These are phyloP conservation scores for Danielia reshetovae DNA, from an alignment of 805 yeast species.

Conservation along the genomic window DNA sequence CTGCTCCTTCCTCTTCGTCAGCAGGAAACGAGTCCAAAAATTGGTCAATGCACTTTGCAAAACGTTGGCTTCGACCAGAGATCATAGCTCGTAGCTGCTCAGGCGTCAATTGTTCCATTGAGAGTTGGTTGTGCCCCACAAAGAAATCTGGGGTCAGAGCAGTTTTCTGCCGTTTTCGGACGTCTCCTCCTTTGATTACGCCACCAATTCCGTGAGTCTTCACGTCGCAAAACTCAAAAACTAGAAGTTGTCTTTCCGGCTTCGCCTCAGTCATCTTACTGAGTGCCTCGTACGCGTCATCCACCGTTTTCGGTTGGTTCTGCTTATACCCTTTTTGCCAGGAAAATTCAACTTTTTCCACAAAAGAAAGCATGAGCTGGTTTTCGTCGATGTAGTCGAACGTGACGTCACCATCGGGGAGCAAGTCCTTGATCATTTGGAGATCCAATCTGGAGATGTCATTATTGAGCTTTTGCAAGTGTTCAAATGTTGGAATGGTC, in stretches of 20 bases:
- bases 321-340: conserved; percentile 34
- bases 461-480: conserved; percentile 28
- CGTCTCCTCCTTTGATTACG: conserved; percentile 20
- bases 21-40: conserved; percentile 22
- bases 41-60: conserved; percentile 23
- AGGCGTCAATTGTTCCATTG: conserved; percentile 47
- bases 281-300: conserved; percentile 56
- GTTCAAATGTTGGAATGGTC: conserved; percentile 25
- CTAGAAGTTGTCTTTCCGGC: conserved; percentile 48
- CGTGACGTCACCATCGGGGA: conserved; percentile 67
- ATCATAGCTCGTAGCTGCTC: conserved; percentile 61
- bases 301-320: conserved; percentile 26
- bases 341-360: conserved; percentile 40
- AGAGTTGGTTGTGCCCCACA: conserved; percentile 2
- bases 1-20: conserved; percentile 26
- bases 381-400: conserved; percentile 75
- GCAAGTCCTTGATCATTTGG: conserved; percentile 55
- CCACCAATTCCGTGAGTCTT: conserved; percentile 45
- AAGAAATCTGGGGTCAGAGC: conserved; percentile 4
- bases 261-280: conserved; percentile 49
- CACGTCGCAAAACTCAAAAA: conserved; percentile 78
- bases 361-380: conserved; percentile 46
- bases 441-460: conserved; percentile 48
- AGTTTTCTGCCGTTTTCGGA: conserved; percentile 7
- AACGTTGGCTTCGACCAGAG: conserved; percentile 50